Evolutionary conservation across 2,329 filamentous ascomycete species (phyloP), one percentile per base, ranked within the genome.

Genomic region (Penicillium decumbens): DNA sequence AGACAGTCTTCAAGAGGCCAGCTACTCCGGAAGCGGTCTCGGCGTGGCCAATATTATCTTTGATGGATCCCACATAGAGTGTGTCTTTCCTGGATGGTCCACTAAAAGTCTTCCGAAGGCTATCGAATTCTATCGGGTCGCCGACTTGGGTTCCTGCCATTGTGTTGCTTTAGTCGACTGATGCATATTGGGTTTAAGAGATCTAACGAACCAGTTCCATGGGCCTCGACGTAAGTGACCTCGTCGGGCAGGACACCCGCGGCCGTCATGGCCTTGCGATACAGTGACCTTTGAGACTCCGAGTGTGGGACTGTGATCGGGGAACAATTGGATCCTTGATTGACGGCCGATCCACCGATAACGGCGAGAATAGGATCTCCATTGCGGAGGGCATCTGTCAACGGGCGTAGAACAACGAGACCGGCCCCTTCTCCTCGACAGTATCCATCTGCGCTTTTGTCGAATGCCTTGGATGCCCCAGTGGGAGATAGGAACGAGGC

Each of bases 361-460:
- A 74, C 67, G 4, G 69, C 76, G 1, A 74, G 51, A 32, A 81
- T 73, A 8, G 62, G 63, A 50, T 58, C 77, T 2, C 73, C 73
- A 39, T 80, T 76, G 1, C 62, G 65, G 12, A 75, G 43, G 1
- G 79, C 79, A 41, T 72, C 63, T 3, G 66, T 62, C 5, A 80
- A 56, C 9, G 60, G 56, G 61, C 79, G 80, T 15, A 80, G 49
- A 5, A 77, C 65, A 3, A 80, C 65, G 18, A 68, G 60, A 0
- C 65, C 76, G 25, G 67, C 64, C 3, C 69, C 77, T 48, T 80
- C 77, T 1, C 66, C 75, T 5, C 78, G 72, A 47, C 75, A 78
- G 53, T 79, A 80, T 1, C 78, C 77, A 59, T 79, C 74, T 0
- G 75, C 77, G 9, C 61, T 53, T 8, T 68, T 64, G n/a, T 77